Evolutionary conservation across 805 yeast genomes (phyloP).

Genomic region (Starmerella apicola): DNA sequence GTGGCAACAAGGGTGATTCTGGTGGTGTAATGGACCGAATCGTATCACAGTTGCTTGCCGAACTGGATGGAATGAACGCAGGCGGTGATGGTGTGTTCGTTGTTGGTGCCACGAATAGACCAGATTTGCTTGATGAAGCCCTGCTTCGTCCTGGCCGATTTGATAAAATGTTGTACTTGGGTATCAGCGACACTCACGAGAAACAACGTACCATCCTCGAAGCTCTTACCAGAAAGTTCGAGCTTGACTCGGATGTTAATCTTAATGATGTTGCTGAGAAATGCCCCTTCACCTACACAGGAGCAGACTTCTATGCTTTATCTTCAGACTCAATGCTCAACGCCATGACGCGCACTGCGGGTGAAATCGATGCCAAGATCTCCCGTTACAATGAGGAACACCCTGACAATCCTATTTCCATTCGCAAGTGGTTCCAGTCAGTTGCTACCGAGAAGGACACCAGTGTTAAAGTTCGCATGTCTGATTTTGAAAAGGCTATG

Average conservation of each 20-base stretch:
- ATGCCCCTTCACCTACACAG: conserved; percentile 87
- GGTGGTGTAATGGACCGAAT: conserved; percentile 99
- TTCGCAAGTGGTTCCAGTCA: conserved; percentile 86
- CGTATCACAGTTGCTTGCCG: conserved; percentile 89
- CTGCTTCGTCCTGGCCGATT: conserved; percentile 87
- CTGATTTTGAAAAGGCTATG: conserved; percentile 70
- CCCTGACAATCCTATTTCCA: conserved; percentile 35
- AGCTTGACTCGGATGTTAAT: conserved; percentile 47
- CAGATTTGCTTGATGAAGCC: conserved; percentile 90
- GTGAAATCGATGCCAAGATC: conserved; percentile 56
- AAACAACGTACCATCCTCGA: conserved; percentile 76
- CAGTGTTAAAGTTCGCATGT: conserved; percentile 52
- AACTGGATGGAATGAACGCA: conserved; percentile 83
- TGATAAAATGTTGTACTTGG: conserved; percentile 87
- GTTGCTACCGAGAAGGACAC: conserved; percentile 56
- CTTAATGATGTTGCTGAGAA: conserved; percentile 45
- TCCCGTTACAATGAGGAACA: conserved; percentile 37
- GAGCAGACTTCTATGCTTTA: conserved; percentile 94
- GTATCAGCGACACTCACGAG: conserved; percentile 81
- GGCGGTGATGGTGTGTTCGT: conserved; percentile 88
- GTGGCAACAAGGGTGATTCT: conserved; percentile 97
- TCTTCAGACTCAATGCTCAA: conserved; percentile 93
- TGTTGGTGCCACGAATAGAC: conserved; percentile 97
- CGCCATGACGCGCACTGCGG: conserved; percentile 88
- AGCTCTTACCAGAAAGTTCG: conserved; percentile 72